Conservation (phyloP, 345 rosid species). For the Gossypium raimondii region DNA sequence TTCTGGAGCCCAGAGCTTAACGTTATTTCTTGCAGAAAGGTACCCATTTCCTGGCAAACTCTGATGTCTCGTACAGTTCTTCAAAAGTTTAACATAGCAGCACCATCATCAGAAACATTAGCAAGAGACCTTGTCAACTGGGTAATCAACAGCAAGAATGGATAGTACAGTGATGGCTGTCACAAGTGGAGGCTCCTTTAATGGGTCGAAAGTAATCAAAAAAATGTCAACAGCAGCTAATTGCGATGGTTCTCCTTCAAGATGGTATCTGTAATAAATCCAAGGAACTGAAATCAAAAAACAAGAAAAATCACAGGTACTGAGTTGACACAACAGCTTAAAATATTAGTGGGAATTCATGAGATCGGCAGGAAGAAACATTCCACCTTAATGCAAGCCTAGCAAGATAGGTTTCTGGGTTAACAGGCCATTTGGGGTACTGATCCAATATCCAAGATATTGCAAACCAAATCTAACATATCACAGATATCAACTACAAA, state of each 20-base stretch:
- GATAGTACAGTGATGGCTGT: constrained; percentile 90
- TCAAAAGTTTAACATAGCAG: constrained; percentile 90
- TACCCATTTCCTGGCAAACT: constrained; percentile 92
- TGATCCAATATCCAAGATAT: constrained; percentile 94
- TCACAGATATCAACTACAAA: constrained; percentile 83
- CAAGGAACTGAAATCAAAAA: not conserved
- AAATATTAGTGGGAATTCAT: not conserved
- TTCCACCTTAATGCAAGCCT: constrained; percentile 76
- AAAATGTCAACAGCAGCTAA: constrained; percentile 88
- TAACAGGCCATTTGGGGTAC: constrained; percentile 92
- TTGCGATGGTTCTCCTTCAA: constrained; percentile 83
- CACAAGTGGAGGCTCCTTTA: constrained; percentile 94
- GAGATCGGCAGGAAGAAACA: constrained; percentile 4
- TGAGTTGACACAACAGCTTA: not conserved
- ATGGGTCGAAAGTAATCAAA: constrained; percentile 92
- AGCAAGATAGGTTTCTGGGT: constrained; percentile 90
- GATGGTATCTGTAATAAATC: constrained; percentile 56
- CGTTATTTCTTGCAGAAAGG: constrained; percentile 80
- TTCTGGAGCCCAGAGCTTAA: constrained; percentile 94
- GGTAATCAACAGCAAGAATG: constrained; percentile 87
- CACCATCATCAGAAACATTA: constrained; percentile 95
- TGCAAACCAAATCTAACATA: constrained; percentile 98
- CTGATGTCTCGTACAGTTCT: constrained; percentile 79
- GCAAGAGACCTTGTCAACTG: constrained; percentile 91
- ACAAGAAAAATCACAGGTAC: not conserved